Evolutionary conservation across 2,329 filamentous ascomycete species (phyloP), one percentile per base, ranked within the genome.

Genomic region (Aspergillus brasiliensis): DNA sequence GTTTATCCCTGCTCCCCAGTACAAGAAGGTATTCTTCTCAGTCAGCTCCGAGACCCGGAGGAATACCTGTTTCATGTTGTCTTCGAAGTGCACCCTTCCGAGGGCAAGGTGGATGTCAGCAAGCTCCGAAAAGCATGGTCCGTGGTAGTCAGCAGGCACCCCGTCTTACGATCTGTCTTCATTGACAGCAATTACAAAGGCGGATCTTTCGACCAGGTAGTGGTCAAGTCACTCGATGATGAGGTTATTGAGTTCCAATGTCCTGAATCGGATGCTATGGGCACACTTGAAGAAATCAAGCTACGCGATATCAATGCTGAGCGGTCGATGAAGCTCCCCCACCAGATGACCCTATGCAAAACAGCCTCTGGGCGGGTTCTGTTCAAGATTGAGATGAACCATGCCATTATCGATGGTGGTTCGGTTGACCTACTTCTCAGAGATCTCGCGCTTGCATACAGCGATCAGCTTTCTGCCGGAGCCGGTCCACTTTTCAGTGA

Each of bases 1-100:
- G 69, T 73, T n/a, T 77, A 75, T 31, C 71, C 73, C 31, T 74
- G 71, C 51, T 76, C 75, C 5, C 69, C 75, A 5, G 70, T 75
- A 60, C 75, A 77, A 40, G 73, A 76, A 38, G 74, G 74, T 27
- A 71, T 77, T 8, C 61, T 77, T 11, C 68, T 77, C 28, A 77
- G 73, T 49, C 75, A 77, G 53, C 66, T 75, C 5, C 72, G 73
- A 5, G 71, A 76, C 42, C 69, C 73, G 19, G 63, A 65, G 28
- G 71, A 69, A 10, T 77, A 77, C 59, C 73, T 75, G 58, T 76
- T 75, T 58, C 68, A 75, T 49, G 73, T 67, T 2, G 62, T 76
- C 17, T 75, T 75, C 40, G 73, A 77, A 51, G 67, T 76, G 17
- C 71, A 62, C 17, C 63, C 69, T 53, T 19, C 59, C 1, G 57